phyloP scores from a whole-genome alignment of 768 basidiomycete genomes.

The Termitomyces sp. region DNA sequence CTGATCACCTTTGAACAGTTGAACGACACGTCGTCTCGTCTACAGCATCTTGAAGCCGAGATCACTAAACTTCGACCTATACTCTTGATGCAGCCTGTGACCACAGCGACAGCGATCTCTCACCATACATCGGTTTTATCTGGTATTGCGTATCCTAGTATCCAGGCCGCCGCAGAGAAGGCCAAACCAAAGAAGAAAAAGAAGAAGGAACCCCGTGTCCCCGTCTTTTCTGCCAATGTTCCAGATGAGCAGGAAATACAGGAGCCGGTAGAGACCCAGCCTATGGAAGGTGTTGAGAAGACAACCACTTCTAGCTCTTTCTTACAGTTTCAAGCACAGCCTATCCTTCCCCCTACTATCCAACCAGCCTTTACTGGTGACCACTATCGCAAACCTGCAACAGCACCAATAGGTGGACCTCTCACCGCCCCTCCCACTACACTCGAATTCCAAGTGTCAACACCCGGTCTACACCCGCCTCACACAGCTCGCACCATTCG shows the following conservation, averaged over 20 bases:
- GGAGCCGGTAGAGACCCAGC: constrained; percentile 6
- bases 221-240: constrained; percentile 8
- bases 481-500: constrained; percentile 9
- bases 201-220: constrained; percentile 16
- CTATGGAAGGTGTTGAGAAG: constrained; percentile 6
- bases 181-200: constrained; percentile 22
- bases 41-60: constrained; percentile 59
- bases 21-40: constrained; percentile 49
- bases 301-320: constrained; percentile 15
- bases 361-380: constrained; percentile 17
- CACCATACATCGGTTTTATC: constrained; percentile 21
- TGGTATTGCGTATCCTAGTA: constrained; percentile 22
- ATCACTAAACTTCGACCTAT: constrained; percentile 63
- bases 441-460: constrained; percentile 16
- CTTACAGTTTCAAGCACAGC: constrained; percentile 17
- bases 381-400: constrained; percentile 20
- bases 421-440: constrained; percentile 18
- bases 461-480: constrained; percentile 4
- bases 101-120: constrained; percentile 17
- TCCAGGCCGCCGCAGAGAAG: constrained; percentile 17
- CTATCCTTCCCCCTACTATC: constrained; percentile 3
- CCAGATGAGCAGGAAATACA: constrained; percentile 9
- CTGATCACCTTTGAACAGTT: constrained; percentile 38
- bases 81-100: constrained; percentile 59
- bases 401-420: constrained; percentile 12